Evolutionary conservation across 805 yeast species (phyloP).

Genomic region (Hanseniaspora guilliermondii): DNA sequence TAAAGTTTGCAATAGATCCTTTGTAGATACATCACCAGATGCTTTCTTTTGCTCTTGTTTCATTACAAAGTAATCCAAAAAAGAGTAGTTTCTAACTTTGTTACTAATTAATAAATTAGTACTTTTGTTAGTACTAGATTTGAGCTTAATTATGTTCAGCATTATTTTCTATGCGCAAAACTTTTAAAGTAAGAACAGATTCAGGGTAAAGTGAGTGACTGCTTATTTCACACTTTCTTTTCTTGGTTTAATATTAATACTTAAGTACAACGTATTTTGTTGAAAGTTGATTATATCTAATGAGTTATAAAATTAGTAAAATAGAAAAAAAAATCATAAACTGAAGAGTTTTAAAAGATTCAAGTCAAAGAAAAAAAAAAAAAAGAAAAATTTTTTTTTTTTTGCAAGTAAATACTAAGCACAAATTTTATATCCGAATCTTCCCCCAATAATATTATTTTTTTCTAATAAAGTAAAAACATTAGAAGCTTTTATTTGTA

Average conservation of each 20-base stretch:
- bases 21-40: neutral
- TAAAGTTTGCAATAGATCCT: neutral
- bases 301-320: too few relatives aligned
- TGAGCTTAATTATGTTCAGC: neutral
- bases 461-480: neutral
- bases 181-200: too few relatives aligned
- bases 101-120: neutral
- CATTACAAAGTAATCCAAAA: neutral
- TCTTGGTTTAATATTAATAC: too few relatives aligned
- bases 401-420: too few relatives aligned
- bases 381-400: neutral
- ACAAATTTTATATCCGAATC: neutral
- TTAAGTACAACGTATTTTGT: too few relatives aligned
- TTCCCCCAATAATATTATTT: too few relatives aligned
- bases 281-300: too few relatives aligned
- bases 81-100: neutral
- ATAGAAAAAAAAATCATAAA: neutral
- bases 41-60: neutral
- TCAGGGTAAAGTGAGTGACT: too few relatives aligned
- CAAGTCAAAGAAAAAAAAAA: neutral
- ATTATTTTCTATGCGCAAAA: too few relatives aligned
- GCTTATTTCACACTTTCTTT: too few relatives aligned
- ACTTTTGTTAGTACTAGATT: neutral
- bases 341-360: neutral
- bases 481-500: neutral